Percentiles rank a stretch among this genome's conserved stretches.
These are phyloP conservation scores for Russula sp. DNA, from an alignment of 768 basidiomycete species.

Conservation along the genomic window DNA sequence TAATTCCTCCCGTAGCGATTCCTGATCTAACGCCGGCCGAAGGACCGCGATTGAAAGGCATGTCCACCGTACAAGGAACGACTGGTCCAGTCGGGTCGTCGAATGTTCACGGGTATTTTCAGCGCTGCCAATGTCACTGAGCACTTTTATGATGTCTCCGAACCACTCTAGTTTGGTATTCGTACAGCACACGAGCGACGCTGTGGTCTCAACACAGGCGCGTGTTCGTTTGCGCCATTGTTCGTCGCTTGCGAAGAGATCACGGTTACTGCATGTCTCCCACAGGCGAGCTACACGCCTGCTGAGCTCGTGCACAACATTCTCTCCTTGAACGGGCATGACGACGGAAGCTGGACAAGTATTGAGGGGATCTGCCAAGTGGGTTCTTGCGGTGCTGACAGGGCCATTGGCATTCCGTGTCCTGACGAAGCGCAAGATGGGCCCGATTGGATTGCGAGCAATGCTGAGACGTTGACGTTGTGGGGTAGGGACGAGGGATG, in stretches of 20 bases:
- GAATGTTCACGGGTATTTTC: not conserved
- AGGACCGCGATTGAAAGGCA: not conserved
- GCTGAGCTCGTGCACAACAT: not conserved
- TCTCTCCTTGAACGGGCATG: not conserved
- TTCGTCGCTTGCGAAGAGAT: not conserved
- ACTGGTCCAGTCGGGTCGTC: not conserved
- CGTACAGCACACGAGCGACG: not conserved
- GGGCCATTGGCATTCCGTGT: not conserved
- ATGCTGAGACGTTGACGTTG: not conserved
- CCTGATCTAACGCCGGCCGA: not conserved
- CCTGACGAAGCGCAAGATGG: not conserved
- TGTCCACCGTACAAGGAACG: not conserved
- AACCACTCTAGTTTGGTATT: not conserved
- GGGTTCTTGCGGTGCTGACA: not conserved
- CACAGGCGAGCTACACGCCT: too few species aligned
- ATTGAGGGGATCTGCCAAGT: not conserved
- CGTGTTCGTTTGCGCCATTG: not conserved
- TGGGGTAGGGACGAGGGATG: not conserved
- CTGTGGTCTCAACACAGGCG: not conserved
- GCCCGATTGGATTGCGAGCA: not conserved
- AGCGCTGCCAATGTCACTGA: not conserved
- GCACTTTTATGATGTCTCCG: not conserved
- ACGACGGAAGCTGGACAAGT: not conserved
- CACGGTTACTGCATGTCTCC: too few species aligned
- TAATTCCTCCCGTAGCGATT: not conserved